phyloP scores from a whole-genome alignment of 768 basidiomycete genomes.

The Pisolithus marmoratus region DNA sequence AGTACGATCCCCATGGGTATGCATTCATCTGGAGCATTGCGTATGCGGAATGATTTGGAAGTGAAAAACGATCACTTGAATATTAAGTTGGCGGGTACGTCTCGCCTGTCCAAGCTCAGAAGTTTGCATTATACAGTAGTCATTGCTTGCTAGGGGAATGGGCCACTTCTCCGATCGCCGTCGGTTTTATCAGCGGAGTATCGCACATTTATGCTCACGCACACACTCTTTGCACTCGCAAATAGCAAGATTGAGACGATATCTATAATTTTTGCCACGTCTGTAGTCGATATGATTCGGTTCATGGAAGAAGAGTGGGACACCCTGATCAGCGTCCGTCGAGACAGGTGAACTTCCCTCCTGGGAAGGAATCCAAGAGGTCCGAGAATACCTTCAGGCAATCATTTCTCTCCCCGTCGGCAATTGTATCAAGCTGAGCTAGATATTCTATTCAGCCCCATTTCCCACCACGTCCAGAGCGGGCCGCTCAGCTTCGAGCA shows the following conservation, averaged over 20 bases:
- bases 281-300: constrained; percentile 6
- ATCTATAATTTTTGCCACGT: background rate
- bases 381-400: constrained; percentile 3
- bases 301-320: constrained; percentile 7
- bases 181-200: constrained; percentile 7
- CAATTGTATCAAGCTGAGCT: background rate
- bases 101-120: background rate
- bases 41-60: constrained; percentile 11
- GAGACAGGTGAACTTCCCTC: constrained; percentile 3
- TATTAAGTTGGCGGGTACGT: constrained; percentile 8
- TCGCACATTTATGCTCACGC: constrained; percentile 8
- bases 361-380: constrained; percentile 1
- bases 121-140: background rate
- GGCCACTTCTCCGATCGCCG: constrained; percentile 2
- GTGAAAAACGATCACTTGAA: constrained; percentile 11
- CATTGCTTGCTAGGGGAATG: background rate
- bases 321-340: constrained; percentile 5
- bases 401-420: background rate
- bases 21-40: constrained; percentile 11
- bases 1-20: constrained; percentile 3
- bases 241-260: background rate
- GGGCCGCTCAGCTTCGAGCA: constrained; percentile 6
- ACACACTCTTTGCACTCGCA: constrained; percentile 7
- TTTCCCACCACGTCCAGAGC: background rate
- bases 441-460: background rate